These are phyloP conservation scores for Triticum turgidum DNA, from an alignment of 176 grass and related monocot species.

Conservation along the genomic window DNA sequence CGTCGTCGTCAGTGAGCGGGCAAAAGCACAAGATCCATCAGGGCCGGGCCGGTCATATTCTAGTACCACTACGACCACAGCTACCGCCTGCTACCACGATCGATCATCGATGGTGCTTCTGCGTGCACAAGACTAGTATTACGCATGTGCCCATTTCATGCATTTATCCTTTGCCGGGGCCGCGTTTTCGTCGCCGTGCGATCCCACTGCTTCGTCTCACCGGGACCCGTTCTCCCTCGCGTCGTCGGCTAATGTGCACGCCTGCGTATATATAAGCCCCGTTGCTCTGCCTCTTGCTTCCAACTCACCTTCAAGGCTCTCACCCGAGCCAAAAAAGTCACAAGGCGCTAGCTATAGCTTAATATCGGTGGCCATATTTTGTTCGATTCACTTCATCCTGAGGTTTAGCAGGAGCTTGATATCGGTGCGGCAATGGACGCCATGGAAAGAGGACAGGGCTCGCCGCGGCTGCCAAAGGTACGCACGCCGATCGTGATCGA, in stretches of 20 bases:
- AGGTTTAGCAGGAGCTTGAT: too few relatives aligned
- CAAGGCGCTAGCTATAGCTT: neutral
- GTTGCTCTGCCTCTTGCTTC: neutral
- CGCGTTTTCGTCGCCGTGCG: neutral
- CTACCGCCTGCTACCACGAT: too few relatives aligned
- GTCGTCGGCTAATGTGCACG: too few relatives aligned
- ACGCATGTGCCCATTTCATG: too few relatives aligned
- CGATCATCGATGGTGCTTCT: too few relatives aligned
- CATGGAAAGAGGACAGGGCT: conserved; percentile 47
- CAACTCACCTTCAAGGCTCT: neutral
- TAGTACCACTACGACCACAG: too few relatives aligned
- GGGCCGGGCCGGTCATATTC: too few relatives aligned
- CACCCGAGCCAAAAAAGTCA: neutral
- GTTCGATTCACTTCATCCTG: too few relatives aligned
- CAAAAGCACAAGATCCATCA: too few relatives aligned
- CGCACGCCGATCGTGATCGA: neutral
- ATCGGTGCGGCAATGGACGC: conserved; percentile 29
- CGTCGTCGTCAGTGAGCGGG: too few relatives aligned
- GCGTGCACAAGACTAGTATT: too few relatives aligned
- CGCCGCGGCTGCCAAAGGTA: conserved; percentile 30
- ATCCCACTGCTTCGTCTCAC: neutral
- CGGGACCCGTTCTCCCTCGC: conserved; percentile 12
- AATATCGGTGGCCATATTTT: too few relatives aligned
- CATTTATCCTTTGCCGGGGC: neutral
- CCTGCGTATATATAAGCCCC: conserved; percentile 15